A percentile compares a stretch with the other conserved stretches of the same genome.
phyloP scores from a whole-genome alignment of 2,329 filamentous ascomycete species.

The Paraconiothyrium brasiliense region DNA sequence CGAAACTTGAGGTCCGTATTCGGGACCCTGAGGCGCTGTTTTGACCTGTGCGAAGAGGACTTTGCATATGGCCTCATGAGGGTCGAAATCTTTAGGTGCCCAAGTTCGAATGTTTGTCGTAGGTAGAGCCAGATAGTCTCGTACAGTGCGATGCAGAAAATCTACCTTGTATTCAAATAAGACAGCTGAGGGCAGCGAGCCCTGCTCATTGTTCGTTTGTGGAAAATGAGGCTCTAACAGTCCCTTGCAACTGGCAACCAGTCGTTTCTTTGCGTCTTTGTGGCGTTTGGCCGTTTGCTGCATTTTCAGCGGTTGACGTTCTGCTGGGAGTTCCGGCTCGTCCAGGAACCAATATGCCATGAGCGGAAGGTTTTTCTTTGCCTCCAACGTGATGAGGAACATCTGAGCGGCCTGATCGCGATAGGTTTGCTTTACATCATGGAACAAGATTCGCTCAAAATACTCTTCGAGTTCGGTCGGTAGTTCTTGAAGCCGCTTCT shows the following conservation, averaged over 20 bases:
- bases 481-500: slow-evolving; percentile 18
- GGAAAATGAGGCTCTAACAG: slow-evolving; percentile 10
- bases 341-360: slow-evolving; percentile 16
- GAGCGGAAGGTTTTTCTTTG: neutral
- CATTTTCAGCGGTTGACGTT: neutral
- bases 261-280: neutral
- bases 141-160: slow-evolving; percentile 21
- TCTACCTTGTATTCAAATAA: slow-evolving; percentile 10
- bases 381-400: slow-evolving; percentile 15
- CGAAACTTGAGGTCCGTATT: too few relatives aligned
- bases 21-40: too few relatives aligned
- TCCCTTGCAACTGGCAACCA: slow-evolving; percentile 14
- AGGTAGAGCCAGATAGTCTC: slow-evolving; percentile 14
- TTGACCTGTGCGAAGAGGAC: neutral
- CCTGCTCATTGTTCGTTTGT: neutral
- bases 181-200: neutral
- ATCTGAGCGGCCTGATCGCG: slow-evolving; percentile 17
- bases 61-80: neutral
- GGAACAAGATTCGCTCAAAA: slow-evolving; percentile 23
- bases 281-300: neutral
- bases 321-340: neutral
- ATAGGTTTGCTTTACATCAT: slow-evolving; percentile 19
- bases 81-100: neutral
- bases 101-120: neutral
- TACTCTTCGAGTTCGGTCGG: slow-evolving; percentile 25